A percentile compares a stretch with the other conserved stretches of the same genome.
Evolutionary conservation across 2,329 filamentous ascomycete species (phyloP).

Genomic region (Pyrenochaeta sp.): DNA sequence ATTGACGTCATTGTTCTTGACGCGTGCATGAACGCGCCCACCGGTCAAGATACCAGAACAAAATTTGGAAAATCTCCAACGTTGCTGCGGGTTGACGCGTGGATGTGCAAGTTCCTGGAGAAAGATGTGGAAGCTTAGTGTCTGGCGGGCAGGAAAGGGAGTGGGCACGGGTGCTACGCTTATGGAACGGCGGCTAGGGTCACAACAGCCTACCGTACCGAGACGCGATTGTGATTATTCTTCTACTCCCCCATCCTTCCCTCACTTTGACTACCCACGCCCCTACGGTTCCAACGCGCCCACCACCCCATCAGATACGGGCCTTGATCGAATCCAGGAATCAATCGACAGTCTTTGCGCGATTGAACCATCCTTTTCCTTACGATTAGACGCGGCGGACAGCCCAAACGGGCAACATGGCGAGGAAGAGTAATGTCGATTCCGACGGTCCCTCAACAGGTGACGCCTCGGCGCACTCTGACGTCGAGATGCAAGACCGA

Average conservation of each 20-base stretch:
- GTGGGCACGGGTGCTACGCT: not conserved
- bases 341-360: constrained; percentile 7
- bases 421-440: constrained; percentile 47
- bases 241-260: not conserved
- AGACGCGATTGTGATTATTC: not conserved
- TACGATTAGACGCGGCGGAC: constrained; percentile 34
- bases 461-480: constrained; percentile 48
- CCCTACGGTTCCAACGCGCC: constrained; percentile 27
- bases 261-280: constrained; percentile 2
- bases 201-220: constrained; percentile 3
- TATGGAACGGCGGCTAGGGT: not conserved
- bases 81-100: not conserved
- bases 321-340: constrained; percentile 8
- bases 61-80: not conserved
- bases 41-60: not conserved
- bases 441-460: constrained; percentile 48
- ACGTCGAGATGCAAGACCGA: constrained; percentile 50
- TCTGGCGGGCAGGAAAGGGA: not conserved
- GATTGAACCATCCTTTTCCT: constrained; percentile 11
- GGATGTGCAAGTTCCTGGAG: not conserved
- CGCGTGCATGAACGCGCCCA: not conserved
- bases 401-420: constrained; percentile 50
- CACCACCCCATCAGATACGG: constrained; percentile 25
- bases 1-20: not conserved
- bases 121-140: not conserved